These are phyloP conservation scores for Lablab purpureus DNA, from an alignment of 306 rosid genomes.

Conservation along the genomic window DNA sequence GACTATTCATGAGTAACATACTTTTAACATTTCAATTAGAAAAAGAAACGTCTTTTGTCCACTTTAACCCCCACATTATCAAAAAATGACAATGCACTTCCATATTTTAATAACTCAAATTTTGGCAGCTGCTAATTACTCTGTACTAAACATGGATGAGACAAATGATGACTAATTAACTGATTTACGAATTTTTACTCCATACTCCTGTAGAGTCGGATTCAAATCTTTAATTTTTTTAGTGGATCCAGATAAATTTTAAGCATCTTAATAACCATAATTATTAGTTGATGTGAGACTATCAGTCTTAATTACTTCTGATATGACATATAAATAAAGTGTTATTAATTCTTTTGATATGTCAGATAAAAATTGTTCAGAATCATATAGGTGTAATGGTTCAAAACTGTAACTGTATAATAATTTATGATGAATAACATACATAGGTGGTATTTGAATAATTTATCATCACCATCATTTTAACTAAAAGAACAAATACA, in stretches of 20 bases:
- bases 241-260: too few species aligned
- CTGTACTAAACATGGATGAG: neutral
- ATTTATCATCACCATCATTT: neutral
- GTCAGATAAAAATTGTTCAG: too few species aligned
- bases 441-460: neutral
- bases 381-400: too few species aligned
- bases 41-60: neutral
- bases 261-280: too few species aligned
- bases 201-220: neutral
- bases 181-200: neutral
- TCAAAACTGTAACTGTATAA: too few species aligned
- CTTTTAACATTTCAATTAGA: neutral
- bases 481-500: neutral
- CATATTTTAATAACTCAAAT: conserved; percentile 1
- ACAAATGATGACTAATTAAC: neutral
- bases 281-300: too few species aligned
- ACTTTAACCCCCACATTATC: neutral
- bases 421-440: neutral
- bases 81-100: neutral
- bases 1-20: neutral
- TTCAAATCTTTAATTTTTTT: neutral
- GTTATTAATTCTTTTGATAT: too few species aligned
- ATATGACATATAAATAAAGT: too few species aligned
- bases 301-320: too few species aligned
- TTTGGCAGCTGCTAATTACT: conserved; percentile 12